These are phyloP conservation scores for Prunus armeniaca DNA, from an alignment of 306 rosid genomes.

Conservation along the genomic window DNA sequence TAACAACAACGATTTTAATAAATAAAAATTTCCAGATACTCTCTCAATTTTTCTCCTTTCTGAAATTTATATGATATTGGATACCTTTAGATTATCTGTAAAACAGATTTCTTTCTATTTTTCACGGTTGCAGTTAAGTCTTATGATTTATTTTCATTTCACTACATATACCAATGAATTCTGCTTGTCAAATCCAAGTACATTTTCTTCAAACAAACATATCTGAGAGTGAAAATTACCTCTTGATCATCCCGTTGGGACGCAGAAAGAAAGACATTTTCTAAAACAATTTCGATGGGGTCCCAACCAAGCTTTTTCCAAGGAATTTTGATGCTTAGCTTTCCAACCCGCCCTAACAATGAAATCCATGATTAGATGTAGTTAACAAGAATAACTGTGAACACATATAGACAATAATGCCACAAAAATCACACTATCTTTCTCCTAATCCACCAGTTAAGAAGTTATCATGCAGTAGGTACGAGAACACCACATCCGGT, in stretches of 20 bases:
- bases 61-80: not conserved
- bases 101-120: not conserved
- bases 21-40: not conserved
- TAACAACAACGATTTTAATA: conserved; percentile 8
- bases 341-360: conserved; percentile 77
- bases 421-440: not conserved
- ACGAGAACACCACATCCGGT: not conserved
- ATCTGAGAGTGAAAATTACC: conserved; percentile 39
- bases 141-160: not conserved
- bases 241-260: conserved; percentile 86
- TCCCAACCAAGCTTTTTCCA: conserved; percentile 98
- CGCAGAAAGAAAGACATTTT: conserved; percentile 76
- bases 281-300: conserved; percentile 73
- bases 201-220: not conserved
- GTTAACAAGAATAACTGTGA: not conserved
- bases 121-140: conserved; percentile 6
- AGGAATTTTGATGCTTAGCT: conserved; percentile 92
- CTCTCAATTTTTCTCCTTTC: not conserved
- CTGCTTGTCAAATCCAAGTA: not conserved
- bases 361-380: not conserved
- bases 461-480: not conserved
- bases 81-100: not conserved
- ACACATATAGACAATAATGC: not conserved
- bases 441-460: not conserved
- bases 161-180: not conserved